Evolutionary conservation across 306 rosid genomes (phyloP), one percentile per base, ranked within the genome.

Genomic region (Ochetophila trinervis): DNA sequence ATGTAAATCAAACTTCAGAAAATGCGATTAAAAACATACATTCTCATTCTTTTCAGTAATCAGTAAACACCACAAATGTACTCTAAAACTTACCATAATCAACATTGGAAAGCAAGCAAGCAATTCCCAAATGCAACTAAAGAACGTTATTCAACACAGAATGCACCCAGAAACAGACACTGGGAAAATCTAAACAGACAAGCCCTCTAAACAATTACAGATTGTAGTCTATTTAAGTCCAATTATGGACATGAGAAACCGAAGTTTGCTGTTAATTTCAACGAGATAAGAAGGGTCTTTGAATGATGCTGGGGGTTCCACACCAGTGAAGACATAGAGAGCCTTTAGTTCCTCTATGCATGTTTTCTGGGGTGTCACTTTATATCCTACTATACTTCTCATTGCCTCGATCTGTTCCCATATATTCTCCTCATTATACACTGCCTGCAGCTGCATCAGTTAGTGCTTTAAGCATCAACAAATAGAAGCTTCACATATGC

Each of bases 191-290:
- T 5, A 57, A 45, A 57, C 66, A 20, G 18, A 24, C 55, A 42
- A 51, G 40, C 40, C 3, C 21, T 2, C 23, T 11, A 15, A 15
- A 49, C 50, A 45, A 58, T 1, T 27, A 40, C 45, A 10, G 45
- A 27, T 27, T 27, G 32, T 27, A 40, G 45, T 40, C n/a, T 72
- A 70, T 69, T 84, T 86, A 17, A 89, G 77, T 68, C 97, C 97
- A 37, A 89, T 79, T 8, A 93, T 78, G 80, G 96, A 74, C 97
- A 79, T 86, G 74, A 93, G 97, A 62, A 86, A 72, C 37, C 74
- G 84, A 53, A 89, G 87, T 23, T 76, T 83, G 57, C 73, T 66
- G 60, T 64, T 60, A 21, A 90, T 57, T 54, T 84, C 81, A 6
- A 57, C 60, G 0, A 67, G 82, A 79, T 82, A 79, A 20, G 49